Evolutionary conservation across 352 stramenopile species (phyloP).

Genomic region (Phytophthora rubi): DNA sequence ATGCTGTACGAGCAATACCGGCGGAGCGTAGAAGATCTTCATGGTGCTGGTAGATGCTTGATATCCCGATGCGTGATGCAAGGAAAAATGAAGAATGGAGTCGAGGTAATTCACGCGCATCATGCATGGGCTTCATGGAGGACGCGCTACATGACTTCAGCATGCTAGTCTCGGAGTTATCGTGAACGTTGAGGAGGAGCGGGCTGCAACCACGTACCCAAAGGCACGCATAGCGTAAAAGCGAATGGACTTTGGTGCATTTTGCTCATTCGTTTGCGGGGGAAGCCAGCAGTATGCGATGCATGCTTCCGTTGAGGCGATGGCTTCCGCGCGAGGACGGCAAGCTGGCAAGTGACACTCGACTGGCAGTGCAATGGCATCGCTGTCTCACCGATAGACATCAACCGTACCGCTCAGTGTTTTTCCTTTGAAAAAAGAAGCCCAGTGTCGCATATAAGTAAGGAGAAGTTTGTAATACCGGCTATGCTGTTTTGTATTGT

Average conservation of each 20-base stretch:
- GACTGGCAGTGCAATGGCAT: neutral
- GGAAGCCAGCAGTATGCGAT: neutral
- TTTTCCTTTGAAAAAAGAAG: too few species aligned
- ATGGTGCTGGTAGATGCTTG: neutral
- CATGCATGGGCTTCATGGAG: too few species aligned
- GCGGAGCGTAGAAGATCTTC: constrained; percentile 20
- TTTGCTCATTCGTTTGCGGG: neutral
- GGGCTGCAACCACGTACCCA: too few species aligned
- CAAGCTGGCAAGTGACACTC: neutral
- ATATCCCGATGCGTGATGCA: neutral
- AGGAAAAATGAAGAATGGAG: neutral
- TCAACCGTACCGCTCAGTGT: too few species aligned
- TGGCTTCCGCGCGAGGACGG: neutral
- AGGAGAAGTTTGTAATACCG: too few species aligned
- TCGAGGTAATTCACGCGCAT: neutral
- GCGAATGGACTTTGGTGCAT: neutral
- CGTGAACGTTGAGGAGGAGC: neutral
- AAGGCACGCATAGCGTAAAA: neutral
- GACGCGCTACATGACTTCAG: too few species aligned
- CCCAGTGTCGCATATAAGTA: too few species aligned
- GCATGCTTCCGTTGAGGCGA: neutral
- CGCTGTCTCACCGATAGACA: neutral
- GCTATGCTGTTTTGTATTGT: too few species aligned
- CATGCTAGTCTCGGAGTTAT: too few species aligned
- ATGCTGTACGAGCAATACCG: constrained; percentile 7